These are phyloP conservation scores for Lenzites betulinus DNA, from an alignment of 768 basidiomycete genomes.

Conservation along the genomic window DNA sequence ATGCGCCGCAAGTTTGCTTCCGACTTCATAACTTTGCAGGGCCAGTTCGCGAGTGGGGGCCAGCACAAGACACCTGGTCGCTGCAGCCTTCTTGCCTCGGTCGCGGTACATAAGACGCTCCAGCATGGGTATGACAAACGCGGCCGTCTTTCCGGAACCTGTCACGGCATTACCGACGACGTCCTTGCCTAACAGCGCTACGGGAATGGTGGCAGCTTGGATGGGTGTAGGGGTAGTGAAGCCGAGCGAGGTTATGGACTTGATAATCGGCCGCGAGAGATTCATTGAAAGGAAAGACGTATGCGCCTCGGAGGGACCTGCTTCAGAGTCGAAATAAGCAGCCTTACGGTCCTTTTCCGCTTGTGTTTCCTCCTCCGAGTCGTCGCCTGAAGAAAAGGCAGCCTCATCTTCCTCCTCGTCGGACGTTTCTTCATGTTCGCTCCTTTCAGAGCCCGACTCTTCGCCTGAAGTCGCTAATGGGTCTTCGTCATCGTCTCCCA, in stretches of 20 bases:
- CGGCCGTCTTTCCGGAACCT: conserved; percentile 97
- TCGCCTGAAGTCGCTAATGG: conserved; percentile 47
- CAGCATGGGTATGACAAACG: conserved; percentile 92
- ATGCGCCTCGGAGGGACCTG: conserved; percentile 51
- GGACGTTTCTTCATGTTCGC: conserved; percentile 27
- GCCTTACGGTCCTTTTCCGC: conserved; percentile 71
- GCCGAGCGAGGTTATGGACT: conserved; percentile 80
- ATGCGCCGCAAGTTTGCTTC: conserved; percentile 78
- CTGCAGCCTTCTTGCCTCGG: conserved; percentile 81
- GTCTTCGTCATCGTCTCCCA: conserved; percentile 40
- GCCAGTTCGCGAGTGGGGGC: conserved; percentile 96
- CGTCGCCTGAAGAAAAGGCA: conserved; percentile 60
- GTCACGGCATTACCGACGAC: conserved; percentile 95
- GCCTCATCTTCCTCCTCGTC: conserved; percentile 40
- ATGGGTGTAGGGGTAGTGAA: conserved; percentile 93
- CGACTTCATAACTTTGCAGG: conserved; percentile 94
- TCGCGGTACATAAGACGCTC: conserved; percentile 94
- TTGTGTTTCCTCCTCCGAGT: conserved; percentile 61
- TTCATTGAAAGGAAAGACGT: conserved; percentile 91
- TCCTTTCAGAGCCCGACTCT: conserved; percentile 31
- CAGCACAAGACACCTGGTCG: conserved; percentile 87
- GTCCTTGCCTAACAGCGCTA: conserved; percentile 93
- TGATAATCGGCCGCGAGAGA: conserved; percentile 90
- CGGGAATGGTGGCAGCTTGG: conserved; percentile 90
- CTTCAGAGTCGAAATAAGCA: conserved; percentile 78